phyloP scores from a whole-genome alignment of 257 asterid genomes.

The Coffea eugenioides region DNA sequence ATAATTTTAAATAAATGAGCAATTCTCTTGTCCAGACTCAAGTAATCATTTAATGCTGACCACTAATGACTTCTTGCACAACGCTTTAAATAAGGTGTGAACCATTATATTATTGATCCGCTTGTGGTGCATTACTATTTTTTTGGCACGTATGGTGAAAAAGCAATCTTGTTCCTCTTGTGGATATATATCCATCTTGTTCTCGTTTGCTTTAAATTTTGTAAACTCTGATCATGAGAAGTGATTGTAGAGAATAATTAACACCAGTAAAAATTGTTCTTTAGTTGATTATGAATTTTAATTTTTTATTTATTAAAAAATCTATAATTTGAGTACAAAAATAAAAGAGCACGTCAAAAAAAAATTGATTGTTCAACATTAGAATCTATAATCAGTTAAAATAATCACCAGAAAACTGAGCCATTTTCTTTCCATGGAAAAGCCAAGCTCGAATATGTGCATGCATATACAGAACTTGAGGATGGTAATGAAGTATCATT shows the following conservation, averaged over 20 bases:
- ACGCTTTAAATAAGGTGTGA: not conserved
- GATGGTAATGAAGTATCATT: not conserved
- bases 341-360: too few relatives aligned
- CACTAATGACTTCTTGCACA: not conserved
- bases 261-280: too few relatives aligned
- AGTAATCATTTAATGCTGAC: not conserved
- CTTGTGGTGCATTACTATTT: not conserved
- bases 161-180: not conserved
- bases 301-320: too few relatives aligned
- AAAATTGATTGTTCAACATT: too few relatives aligned
- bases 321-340: too few relatives aligned
- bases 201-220: too few relatives aligned
- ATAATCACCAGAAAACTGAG: too few relatives aligned
- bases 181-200: too few relatives aligned
- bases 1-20: not conserved
- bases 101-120: not conserved
- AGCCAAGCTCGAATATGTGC: not conserved
- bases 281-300: too few relatives aligned
- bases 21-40: not conserved
- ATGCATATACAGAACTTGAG: not conserved
- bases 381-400: too few relatives aligned
- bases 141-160: not conserved
- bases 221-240: too few relatives aligned
- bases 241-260: too few relatives aligned
- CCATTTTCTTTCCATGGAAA: not conserved